A percentile compares a stretch with the other conserved stretches of the same genome.
phyloP scores from a whole-genome alignment of 2,329 filamentous ascomycete species.

The Epichloe sylvatica region DNA sequence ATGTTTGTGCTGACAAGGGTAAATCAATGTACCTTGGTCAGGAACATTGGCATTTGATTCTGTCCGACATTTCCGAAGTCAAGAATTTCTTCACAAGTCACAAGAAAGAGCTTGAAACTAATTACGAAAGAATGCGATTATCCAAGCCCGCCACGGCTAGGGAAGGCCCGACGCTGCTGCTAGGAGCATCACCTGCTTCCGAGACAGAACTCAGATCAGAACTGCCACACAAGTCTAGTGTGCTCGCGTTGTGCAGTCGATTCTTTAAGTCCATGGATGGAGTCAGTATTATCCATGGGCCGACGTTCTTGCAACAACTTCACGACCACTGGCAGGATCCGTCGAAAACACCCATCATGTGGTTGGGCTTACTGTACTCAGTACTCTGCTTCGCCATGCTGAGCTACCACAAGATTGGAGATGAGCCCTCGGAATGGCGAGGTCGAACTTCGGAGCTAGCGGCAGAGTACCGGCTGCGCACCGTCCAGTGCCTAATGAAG shows the following conservation, averaged over 20 bases:
- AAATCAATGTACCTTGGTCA: slow-evolving; percentile 73
- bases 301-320: slow-evolving; percentile 68
- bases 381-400: slow-evolving; percentile 66
- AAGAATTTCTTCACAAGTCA: slow-evolving; percentile 78
- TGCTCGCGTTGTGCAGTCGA: slow-evolving; percentile 72
- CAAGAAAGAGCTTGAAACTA: slow-evolving; percentile 78
- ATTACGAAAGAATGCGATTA: slow-evolving; percentile 60
- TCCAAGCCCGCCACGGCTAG: slow-evolving; percentile 46
- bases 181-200: slow-evolving; percentile 57
- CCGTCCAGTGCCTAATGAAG: slow-evolving; percentile 63
- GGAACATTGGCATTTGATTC: slow-evolving; percentile 68
- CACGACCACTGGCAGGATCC: slow-evolving; percentile 56
- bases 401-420: slow-evolving; percentile 65
- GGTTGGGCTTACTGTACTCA: slow-evolving; percentile 64
- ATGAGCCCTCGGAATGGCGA: slow-evolving; percentile 66
- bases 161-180: slow-evolving; percentile 63
- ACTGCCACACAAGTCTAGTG: slow-evolving; percentile 66
- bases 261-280: slow-evolving; percentile 77
- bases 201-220: slow-evolving; percentile 66
- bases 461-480: slow-evolving; percentile 52
- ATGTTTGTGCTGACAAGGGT: slow-evolving; percentile 62
- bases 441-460: slow-evolving; percentile 48
- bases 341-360: slow-evolving; percentile 58
- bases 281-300: slow-evolving; percentile 66
- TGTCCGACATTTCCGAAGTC: slow-evolving; percentile 79